Evolutionary conservation across 208 protist genomes (phyloP), one percentile per base, ranked within the genome.

Genomic region (Naegleria fowleri): DNA sequence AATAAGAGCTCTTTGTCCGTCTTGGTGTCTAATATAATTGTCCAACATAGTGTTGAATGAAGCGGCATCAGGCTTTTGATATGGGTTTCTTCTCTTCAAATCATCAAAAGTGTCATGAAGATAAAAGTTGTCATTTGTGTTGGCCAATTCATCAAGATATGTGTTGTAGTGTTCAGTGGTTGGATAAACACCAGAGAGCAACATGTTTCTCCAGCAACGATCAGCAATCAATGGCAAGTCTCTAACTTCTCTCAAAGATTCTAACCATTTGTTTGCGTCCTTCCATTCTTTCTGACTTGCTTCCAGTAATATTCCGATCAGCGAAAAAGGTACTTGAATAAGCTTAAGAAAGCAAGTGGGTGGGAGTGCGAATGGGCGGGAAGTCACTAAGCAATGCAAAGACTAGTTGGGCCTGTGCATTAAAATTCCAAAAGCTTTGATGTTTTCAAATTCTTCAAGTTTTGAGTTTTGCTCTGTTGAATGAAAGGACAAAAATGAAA

Each of bases 291-390:
- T 40, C 51, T 89, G 25, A 89, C 86, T n/a, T 55, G 11, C 33
- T 38, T 67, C 86, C 86, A 89, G 29, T 89, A 89, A n/a, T 89
- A 67, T 33, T 38, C 25, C 86, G 48, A 89, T 75, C n/a, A n/a
- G n/a, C n/a, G n/a, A n/a, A n/a, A n/a, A n/a, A n/a, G n/a, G n/a
- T n/a, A n/a, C n/a, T n/a, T n/a, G n/a, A n/a, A n/a, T n/a, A n/a
- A n/a, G n/a, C n/a, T n/a, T n/a, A n/a, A n/a, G n/a, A n/a, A n/a
- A n/a, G n/a, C n/a, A n/a, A n/a, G n/a, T n/a, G n/a, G n/a, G n/a
- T n/a, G n/a, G n/a, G n/a, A n/a, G n/a, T n/a, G n/a, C n/a, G n/a
- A n/a, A n/a, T n/a, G n/a, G n/a, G n/a, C n/a, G n/a, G n/a, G n/a
- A n/a, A n/a, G n/a, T n/a, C n/a, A n/a, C n/a, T n/a, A n/a, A n/a